Percentiles rank a stretch among this genome's conserved stretches.
phyloP scores from a whole-genome alignment of 106 monocot species.

The Platanthera zijinensis region DNA sequence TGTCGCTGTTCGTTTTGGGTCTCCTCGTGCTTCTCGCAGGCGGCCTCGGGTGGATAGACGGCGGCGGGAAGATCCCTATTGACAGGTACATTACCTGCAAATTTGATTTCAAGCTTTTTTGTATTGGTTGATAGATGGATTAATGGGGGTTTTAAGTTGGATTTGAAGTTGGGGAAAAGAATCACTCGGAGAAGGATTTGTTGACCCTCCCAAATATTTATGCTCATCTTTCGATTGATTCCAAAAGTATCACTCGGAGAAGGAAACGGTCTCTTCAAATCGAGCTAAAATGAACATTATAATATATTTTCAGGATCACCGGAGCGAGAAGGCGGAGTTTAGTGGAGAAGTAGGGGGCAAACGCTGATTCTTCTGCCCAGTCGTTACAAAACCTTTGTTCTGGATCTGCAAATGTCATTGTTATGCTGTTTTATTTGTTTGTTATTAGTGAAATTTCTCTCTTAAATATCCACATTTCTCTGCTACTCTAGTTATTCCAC shows the following conservation, averaged over 20 bases:
- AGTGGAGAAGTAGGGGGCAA: too few species aligned
- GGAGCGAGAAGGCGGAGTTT: background rate
- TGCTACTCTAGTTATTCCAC: too few species aligned
- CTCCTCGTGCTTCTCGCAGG: slow-evolving; percentile 8
- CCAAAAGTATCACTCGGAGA: background rate
- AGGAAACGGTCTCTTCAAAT: background rate
- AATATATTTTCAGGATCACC: background rate
- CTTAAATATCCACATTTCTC: too few species aligned
- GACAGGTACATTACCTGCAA: background rate
- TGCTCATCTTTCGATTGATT: background rate
- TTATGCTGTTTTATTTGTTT: too few species aligned
- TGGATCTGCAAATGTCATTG: background rate
- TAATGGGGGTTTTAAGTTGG: background rate
- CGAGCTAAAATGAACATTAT: background rate
- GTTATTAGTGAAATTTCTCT: too few species aligned
- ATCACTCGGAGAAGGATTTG: background rate
- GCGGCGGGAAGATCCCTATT: too few species aligned
- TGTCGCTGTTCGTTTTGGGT: background rate
- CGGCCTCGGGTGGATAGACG: background rate
- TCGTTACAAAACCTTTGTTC: background rate
- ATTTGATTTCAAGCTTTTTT: too few species aligned
- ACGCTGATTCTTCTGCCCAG: background rate
- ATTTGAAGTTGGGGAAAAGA: background rate
- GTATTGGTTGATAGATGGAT: too few species aligned
- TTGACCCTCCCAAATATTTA: background rate